Conservation (phyloP, 2,329 filamentous ascomycete genomes). For the Colletotrichum horii region DNA sequence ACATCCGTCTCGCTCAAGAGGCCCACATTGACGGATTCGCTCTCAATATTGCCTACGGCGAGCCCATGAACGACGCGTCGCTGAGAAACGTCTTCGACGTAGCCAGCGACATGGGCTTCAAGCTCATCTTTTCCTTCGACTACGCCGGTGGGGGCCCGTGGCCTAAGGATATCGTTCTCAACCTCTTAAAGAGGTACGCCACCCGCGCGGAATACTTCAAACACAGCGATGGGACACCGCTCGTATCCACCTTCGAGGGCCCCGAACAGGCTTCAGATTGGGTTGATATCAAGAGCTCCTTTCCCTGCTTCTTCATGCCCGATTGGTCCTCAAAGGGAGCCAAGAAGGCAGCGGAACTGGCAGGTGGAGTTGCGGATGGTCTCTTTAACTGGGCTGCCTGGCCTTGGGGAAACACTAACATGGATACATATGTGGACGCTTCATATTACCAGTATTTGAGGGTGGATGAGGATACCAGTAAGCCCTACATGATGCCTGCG, state of each 20-base stretch:
- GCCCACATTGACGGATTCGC: conserved; percentile 18
- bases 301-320: conserved; percentile 46
- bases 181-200: background rate
- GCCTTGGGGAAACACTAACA: conserved; percentile 29
- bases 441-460: conserved; percentile 13
- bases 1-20: conserved; percentile 7
- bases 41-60: conserved; percentile 2
- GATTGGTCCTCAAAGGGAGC: conserved; percentile 45
- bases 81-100: background rate
- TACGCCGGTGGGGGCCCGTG: background rate
- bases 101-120: background rate
- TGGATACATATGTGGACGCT: conserved; percentile 21
- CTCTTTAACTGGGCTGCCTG: conserved; percentile 42
- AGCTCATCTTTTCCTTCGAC: conserved; percentile 8
- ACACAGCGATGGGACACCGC: conserved; percentile 28
- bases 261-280: conserved; percentile 44
- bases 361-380: conserved; percentile 30
- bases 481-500: conserved; percentile 57
- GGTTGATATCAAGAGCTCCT: conserved; percentile 41
- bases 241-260: conserved; percentile 50
- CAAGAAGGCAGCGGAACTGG: conserved; percentile 10
- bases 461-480: conserved; percentile 40
- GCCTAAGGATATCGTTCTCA: background rate
- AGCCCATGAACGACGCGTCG: conserved; percentile 15
- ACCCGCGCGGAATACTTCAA: conserved; percentile 11